Evolutionary conservation across 768 basidiomycete genomes (phyloP), one percentile per base, ranked within the genome.

Genomic region (Suillus occidentalis): DNA sequence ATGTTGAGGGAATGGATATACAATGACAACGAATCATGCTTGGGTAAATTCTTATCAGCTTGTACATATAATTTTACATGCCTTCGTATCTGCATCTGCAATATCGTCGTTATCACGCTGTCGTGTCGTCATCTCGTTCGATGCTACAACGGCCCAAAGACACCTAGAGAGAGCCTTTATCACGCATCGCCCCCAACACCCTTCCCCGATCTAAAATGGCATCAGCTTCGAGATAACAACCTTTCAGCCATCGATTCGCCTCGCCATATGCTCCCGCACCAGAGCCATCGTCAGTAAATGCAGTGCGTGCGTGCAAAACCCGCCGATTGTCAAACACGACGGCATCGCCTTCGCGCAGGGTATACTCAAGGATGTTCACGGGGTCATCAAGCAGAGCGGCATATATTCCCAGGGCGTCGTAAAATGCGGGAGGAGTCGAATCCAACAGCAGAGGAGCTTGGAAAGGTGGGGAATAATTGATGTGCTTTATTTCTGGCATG

Each of bases 401-500:
- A 68, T 95, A 98, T 18, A 77, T 74, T 4, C 72, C 67, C 4
- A 98, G 78, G 5, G 92, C 90, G 1, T 78, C 22, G 70, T 89
- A 91, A 69, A 93, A 89, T 39, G 75, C 75, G 7, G 72, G 66
- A 1, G 88, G 84, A 4, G 89, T 88, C 2, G 70, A 69, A 39
- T 77, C 72, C 22, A 84, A 72, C 0, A 83, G 80, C 10, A 95
- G 80, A 0, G 93, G 90, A 0, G 91, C 95, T 78, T 97, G 95
- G 84, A 98, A 99, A 0, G 95, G 96, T 0, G 97, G 97, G 1
- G 92, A 90, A 76, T 97, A 98, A 77, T 95, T 98, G 71, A 98
- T 84, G 65, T 89, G 83, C 52, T 79, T 76, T 69, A 97, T 83
- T 10, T 71, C 63, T 10, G 70, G 72, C 39, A 63, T 65, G 0